These are phyloP conservation scores for Firmiana major DNA, from an alignment of 345 rosid genomes.

Conservation along the genomic window DNA sequence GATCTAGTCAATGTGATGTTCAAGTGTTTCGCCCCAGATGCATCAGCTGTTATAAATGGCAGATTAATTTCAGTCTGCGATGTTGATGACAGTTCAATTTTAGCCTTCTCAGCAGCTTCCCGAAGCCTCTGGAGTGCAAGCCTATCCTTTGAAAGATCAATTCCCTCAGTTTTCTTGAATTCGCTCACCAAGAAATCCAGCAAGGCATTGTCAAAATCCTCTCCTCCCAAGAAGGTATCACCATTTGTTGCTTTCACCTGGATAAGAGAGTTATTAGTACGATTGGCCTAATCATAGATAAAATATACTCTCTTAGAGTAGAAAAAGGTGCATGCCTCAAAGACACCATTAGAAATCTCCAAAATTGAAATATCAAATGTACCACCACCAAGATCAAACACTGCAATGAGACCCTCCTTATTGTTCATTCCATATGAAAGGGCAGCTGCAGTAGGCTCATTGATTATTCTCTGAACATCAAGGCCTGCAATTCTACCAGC, in stretches of 20 bases:
- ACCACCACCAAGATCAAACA: conserved; percentile 93
- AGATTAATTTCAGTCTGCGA: conserved; percentile 81
- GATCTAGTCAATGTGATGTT: conserved; percentile 77
- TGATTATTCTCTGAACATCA: conserved; percentile 83
- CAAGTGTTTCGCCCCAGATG: conserved; percentile 84
- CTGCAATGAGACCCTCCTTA: conserved; percentile 91
- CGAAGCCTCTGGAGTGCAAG: conserved; percentile 88
- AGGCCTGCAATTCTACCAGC: conserved; percentile 93
- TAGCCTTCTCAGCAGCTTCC: conserved; percentile 90
- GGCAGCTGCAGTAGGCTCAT: conserved; percentile 96
- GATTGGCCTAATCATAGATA: not conserved
- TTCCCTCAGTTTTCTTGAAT: conserved; percentile 63
- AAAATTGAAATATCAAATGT: conserved; percentile 83
- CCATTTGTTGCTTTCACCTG: conserved; percentile 98
- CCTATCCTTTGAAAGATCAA: conserved; percentile 74
- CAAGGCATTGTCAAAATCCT: conserved; percentile 81
- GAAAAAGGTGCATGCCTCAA: conserved; percentile 47
- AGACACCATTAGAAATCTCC: conserved; percentile 92
- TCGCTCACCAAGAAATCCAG: conserved; percentile 76
- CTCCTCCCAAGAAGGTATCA: conserved; percentile 94
- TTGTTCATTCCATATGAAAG: conserved; percentile 90
- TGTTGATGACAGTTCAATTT: conserved; percentile 83
- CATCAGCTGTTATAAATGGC: conserved; percentile 83
- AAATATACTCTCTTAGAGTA: not conserved
- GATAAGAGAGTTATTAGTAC: not conserved